Evolutionary conservation across 176 grass and related monocot species (phyloP).

Genomic region (Zea luxurians): DNA sequence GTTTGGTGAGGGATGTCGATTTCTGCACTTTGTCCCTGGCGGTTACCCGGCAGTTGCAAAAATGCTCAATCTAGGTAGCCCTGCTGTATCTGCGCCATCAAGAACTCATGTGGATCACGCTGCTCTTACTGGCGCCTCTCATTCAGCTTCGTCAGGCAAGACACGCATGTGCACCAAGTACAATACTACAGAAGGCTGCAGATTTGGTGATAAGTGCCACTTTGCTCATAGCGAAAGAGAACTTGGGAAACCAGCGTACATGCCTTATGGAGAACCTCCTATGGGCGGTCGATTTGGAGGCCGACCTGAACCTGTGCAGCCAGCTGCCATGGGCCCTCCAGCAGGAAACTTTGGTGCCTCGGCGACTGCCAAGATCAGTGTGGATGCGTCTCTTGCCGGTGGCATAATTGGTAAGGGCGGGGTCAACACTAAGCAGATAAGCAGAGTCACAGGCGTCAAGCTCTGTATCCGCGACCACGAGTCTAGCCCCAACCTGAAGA

Average conservation of each 20-base stretch:
- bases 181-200: slow-evolving; percentile 80
- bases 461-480: slow-evolving; percentile 77
- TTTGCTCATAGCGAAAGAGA: slow-evolving; percentile 84
- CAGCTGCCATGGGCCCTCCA: slow-evolving; percentile 36
- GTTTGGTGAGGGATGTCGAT: slow-evolving; percentile 84
- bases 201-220: slow-evolving; percentile 82
- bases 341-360: slow-evolving; percentile 74
- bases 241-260: slow-evolving; percentile 50
- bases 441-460: slow-evolving; percentile 70
- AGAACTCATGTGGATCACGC: slow-evolving; percentile 53
- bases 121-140: slow-evolving; percentile 31
- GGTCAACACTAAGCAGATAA: slow-evolving; percentile 89
- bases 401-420: slow-evolving; percentile 94
- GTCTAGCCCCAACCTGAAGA: slow-evolving; percentile 66
- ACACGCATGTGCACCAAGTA: slow-evolving; percentile 91
- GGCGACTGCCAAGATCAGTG: slow-evolving; percentile 89
- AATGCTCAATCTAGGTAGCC: slow-evolving; percentile 58
- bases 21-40: slow-evolving; percentile 73
- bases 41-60: slow-evolving; percentile 69
- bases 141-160: slow-evolving; percentile 47
- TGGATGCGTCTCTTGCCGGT: slow-evolving; percentile 78
- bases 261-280: slow-evolving; percentile 49
- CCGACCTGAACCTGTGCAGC: slow-evolving; percentile 45
- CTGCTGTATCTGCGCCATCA: slow-evolving; percentile 45
- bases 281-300: slow-evolving; percentile 52